Evolutionary conservation across 2,329 filamentous ascomycete genomes (phyloP), one percentile per base, ranked within the genome.

Genomic region (Fusarium napiforme): DNA sequence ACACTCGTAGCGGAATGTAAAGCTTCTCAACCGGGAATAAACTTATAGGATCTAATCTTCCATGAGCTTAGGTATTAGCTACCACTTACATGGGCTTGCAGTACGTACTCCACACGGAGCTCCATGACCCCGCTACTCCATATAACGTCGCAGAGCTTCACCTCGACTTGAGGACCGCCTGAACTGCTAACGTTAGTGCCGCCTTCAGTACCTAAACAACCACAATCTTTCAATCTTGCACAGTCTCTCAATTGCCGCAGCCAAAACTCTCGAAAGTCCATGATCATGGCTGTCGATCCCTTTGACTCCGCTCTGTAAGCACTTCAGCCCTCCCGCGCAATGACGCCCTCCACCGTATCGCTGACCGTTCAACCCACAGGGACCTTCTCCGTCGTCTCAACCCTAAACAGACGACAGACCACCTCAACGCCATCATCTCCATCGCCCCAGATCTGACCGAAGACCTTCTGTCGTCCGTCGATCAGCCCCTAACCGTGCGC

Each of bases 301-400:
- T 93, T 92, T 79, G 93, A 95, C 83, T 93, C 91, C 80, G 92
- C 92, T 64, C 90, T 94, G 92, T 94, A 87, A 83, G 91, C 55
- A 58, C 45, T 43, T 63, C 57, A n/a, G 40, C 34, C 18, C 32
- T 40, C 28, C 42, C 45, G 37, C 50, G 30, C 71, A 55, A 58
- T 56, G 36, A 60, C 55, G 49, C 40, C 53, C 52, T 45, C 47
- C 46, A 42, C 49, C 42, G 58, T 53, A 39, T 39, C 61, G 67
- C 71, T 76, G 58, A 67, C 69, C 43, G 52, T 67, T 58, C 42
- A 56, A 30, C 23, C 23, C n/a, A 21, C 19, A 98, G 96, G 80
- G 96, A 99, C 87, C 95, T 99, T 81, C 96, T 99, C 84, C 96
- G 96, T 78, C 96, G 96, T 74, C 93, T 99, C 72, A 97, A 97